phyloP scores from a whole-genome alignment of 2,329 filamentous ascomycete species.

The Chrysosporium queenslandicum region DNA sequence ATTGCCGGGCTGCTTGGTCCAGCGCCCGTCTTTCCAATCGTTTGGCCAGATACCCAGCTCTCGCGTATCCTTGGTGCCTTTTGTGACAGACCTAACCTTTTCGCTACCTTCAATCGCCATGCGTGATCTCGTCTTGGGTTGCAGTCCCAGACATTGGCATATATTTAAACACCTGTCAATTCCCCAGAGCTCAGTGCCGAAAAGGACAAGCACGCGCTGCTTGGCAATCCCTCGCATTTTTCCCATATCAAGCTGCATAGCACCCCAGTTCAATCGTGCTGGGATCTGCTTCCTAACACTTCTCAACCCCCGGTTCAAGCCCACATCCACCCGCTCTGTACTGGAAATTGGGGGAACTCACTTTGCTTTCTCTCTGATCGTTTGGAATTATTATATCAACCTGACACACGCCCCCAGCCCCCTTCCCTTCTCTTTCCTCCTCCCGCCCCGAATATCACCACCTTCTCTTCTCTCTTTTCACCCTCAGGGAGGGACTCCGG shows the following conservation, averaged over 20 bases:
- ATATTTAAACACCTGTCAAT: neutral
- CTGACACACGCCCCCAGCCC: neutral
- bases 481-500: too few species aligned
- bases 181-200: neutral
- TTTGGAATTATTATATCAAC: neutral
- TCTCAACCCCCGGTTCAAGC: neutral
- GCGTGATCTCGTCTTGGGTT: neutral
- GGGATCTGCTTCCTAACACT: neutral
- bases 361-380: neutral
- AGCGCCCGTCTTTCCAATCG: neutral
- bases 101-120: neutral
- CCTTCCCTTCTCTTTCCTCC: neutral
- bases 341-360: neutral
- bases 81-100: neutral
- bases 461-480: neutral
- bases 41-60: neutral
- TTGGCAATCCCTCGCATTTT: neutral
- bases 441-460: neutral
- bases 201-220: neutral
- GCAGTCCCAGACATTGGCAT: neutral
- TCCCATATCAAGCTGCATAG: neutral
- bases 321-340: neutral
- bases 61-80: neutral
- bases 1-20: neutral
- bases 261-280: neutral